Percentiles rank a stretch among this genome's conserved stretches.
phyloP scores from a whole-genome alignment of 108 stramenopile genomes.

The Nitzschia inconspicua region DNA sequence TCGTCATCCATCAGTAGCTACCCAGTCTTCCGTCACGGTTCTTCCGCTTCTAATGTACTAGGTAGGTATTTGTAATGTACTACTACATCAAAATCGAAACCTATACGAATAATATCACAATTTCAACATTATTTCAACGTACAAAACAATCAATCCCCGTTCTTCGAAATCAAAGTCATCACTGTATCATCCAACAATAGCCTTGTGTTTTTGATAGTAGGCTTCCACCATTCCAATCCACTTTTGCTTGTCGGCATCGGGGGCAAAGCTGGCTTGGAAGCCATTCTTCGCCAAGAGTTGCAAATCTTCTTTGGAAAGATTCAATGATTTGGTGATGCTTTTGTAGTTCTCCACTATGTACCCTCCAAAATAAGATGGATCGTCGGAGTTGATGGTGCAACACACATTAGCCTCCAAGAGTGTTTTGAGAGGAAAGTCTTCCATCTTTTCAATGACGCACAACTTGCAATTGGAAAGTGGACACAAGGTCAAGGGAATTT shows the following conservation, averaged over 20 bases:
- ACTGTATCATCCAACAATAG: too few relatives aligned
- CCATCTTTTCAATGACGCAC: slow-evolving; percentile 34
- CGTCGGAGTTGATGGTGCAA: slow-evolving; percentile 39
- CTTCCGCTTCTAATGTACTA: too few relatives aligned
- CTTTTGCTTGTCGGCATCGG: slow-evolving; percentile 10
- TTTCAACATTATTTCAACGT: too few relatives aligned
- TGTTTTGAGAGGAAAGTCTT: slow-evolving; percentile 26
- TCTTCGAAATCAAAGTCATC: too few relatives aligned
- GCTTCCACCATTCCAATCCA: neutral
- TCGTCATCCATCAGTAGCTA: too few relatives aligned
- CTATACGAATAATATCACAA: too few relatives aligned
- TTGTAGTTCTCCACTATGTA: slow-evolving; percentile 38
- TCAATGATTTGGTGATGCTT: slow-evolving; percentile 7
- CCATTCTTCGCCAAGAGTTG: slow-evolving; percentile 30
- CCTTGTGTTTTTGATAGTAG: neutral
- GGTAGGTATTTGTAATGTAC: too few relatives aligned
- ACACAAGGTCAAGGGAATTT: slow-evolving; percentile 39
- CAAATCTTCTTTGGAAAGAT: slow-evolving; percentile 19
- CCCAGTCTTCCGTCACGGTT: too few relatives aligned
- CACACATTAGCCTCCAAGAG: slow-evolving; percentile 22
- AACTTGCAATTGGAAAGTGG: slow-evolving; percentile 41
- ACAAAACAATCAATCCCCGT: too few relatives aligned
- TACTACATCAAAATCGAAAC: too few relatives aligned
- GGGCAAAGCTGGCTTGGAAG: slow-evolving; percentile 21
- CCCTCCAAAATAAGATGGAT: slow-evolving; percentile 47